Evolutionary conservation across 2,329 filamentous ascomycete genomes (phyloP), one percentile per base, ranked within the genome.

Genomic region (Apiospora marii): DNA sequence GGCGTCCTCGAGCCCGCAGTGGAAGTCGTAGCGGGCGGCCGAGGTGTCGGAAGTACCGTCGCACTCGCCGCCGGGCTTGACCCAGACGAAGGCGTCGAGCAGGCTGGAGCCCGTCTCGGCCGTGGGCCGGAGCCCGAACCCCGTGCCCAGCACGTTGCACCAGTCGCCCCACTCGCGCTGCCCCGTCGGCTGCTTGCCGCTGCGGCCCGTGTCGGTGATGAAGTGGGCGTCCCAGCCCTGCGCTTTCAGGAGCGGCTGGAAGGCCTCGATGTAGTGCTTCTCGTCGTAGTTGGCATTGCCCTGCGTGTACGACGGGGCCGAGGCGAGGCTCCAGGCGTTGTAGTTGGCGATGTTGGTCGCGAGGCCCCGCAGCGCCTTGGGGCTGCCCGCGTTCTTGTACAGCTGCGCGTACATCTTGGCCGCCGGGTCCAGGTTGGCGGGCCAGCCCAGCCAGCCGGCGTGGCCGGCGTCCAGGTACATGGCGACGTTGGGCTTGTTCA

Each of bases 31-130:
- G 69, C 87, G 84, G 6, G 78, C 70, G 12, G 87, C 83, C 41
- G 75, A 80, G n/a, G 80, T 82, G 71, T 86, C 76, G 46, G 83
- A 85, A 27, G 81, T 82, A 48, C 81, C 81, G 68, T 83, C 81
- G 64, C 82, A 92, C 75, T 85, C 83, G 72, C 84, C 84, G 75
- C 89, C 89, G 1, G 89, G 89, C 84, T 91, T 91, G 70, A 90
- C 82, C 89, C 89, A 91, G 64, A 91, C 89, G 74, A 91, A 89
- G 30, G 89, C 88, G 78, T 92, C 90, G 53, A 87, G 83, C 24
- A 90, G 83, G 4, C 80, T 77, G 75, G 87, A 85, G 30, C 85
- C 86, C 13, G 89, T 91, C 73, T 86, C 80, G 0, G 88, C 85
- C 1, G 87, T 88, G 0, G 88, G 88, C 22, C 87, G 85, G 37